Base-by-base conservation (phyloP, 129 eudicot species). In the Flaveria robusta region DNA sequence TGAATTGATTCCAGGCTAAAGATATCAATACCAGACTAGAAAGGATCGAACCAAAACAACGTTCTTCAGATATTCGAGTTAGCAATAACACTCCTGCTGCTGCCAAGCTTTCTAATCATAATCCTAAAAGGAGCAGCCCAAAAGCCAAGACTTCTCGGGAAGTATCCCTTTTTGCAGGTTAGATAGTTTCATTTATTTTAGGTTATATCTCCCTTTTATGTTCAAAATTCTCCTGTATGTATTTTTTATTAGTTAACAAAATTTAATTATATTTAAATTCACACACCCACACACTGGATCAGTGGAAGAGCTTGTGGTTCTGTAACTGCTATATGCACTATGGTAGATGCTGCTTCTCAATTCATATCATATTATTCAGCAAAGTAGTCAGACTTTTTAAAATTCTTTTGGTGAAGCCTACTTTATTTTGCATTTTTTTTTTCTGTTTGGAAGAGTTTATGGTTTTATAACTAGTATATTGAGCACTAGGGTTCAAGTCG, bases 11-110 rank as follows among this genome's bases (percentile, higher is more conserved):
- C 64, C 88, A 91, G 99, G 87, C 84, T 31, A 94, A 83, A 84
- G 99, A 94, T 86, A 94, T 94, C 12, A 91, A 94, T 80, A 88
- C 89, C 34, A 91, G 97, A 83, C 81, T 94, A 59, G 99, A 94
- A 82, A 86, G 85, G 74, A 87, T 94, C 82, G 93, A 91, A 77
- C 99, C 96, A 24, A 94, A 89, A 80, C 81, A 82, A 69, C 88
- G 80, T 50, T 79, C 88, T 72, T 69, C 97, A 37, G 97, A 94
- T 75, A 81, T 85, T 24, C 77, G 77, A 66, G 79, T 62, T 64
- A 83, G 78, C 83, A 87, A 79, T 43, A 84, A 82, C 66, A 31
- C 86, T 72, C 82, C 88, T 79, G 55, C 69, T 56, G 88, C 84
- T 62, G 27, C 74, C 49, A 94, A 87, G 87, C 83, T 79, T 70